These are phyloP conservation scores for Thuidium tamariscinum DNA, from an alignment of 225 moss, liverwort and hornwort species.

Conservation along the genomic window DNA sequence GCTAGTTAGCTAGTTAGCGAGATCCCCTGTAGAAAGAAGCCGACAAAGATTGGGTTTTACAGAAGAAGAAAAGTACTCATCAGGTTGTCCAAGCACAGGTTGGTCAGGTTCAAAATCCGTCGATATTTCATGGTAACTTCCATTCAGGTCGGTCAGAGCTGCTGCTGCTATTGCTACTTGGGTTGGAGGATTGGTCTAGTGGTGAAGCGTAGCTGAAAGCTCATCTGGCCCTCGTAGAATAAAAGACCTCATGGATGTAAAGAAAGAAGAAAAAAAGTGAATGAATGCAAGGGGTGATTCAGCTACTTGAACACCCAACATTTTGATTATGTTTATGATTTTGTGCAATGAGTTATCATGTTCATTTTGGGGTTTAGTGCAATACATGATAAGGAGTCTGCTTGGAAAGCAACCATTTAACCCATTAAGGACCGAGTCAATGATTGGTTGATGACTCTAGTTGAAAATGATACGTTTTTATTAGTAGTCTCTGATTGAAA, in stretches of 20 bases:
- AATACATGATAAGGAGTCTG: background rate
- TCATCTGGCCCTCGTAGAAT: background rate
- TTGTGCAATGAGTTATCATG: too few relatives aligned
- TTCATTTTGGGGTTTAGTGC: background rate
- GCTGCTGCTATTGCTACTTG: background rate
- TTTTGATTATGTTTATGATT: background rate
- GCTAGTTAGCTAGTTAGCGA: background rate
- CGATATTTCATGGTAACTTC: constrained; percentile 42
- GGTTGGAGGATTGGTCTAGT: background rate
- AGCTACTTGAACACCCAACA: constrained; percentile 14
- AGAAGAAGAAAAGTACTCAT: background rate
- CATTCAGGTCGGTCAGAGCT: constrained; percentile 17
- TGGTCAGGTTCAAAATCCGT: constrained; percentile 51
- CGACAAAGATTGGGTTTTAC: background rate
- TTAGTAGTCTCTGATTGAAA: too few relatives aligned
- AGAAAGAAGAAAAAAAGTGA: background rate
- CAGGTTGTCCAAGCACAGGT: constrained; percentile 22
- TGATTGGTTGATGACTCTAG: too few relatives aligned
- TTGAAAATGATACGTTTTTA: too few relatives aligned
- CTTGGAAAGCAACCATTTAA: too few relatives aligned
- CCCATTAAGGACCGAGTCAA: too few relatives aligned
- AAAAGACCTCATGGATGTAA: constrained; percentile 26
- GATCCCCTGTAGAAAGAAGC: background rate
- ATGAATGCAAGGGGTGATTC: constrained; percentile 23
- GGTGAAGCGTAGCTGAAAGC: background rate